phyloP scores from a whole-genome alignment of 148 eudicot genomes.

The Oxyria digyna region DNA sequence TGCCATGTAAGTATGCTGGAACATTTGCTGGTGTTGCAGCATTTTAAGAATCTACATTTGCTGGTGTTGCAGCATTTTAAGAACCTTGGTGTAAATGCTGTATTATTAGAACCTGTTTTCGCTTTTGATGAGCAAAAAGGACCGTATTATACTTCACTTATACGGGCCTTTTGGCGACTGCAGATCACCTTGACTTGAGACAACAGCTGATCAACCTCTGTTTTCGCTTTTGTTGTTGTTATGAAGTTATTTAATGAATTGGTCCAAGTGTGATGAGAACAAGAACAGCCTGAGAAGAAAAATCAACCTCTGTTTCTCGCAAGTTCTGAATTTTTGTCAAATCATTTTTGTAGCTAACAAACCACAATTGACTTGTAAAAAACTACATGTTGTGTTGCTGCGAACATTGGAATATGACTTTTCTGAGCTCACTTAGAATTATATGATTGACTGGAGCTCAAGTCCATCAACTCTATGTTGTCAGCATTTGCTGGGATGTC shows the following conservation, averaged over 20 bases:
- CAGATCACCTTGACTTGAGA: slow-evolving; percentile 24
- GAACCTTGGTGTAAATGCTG: slow-evolving; percentile 70
- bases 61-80: slow-evolving; percentile 68
- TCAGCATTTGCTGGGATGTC: no score
- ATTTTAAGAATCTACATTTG: slow-evolving; percentile 67
- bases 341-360: no score
- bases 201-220: no score
- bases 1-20: slow-evolving; percentile 44
- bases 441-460: no score
- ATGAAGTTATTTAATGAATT: no score
- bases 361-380: no score
- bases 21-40: slow-evolving; percentile 61
- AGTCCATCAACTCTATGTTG: no score
- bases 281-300: slow-evolving; percentile 69
- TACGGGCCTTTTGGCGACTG: slow-evolving; percentile 33
- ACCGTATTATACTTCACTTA: slow-evolving; percentile 78
- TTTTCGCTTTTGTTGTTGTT: no score
- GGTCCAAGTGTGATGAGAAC: slow-evolving; percentile 73
- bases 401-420: no score
- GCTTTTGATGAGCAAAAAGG: slow-evolving; percentile 48
- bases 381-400: no score
- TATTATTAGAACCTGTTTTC: slow-evolving; percentile 69
- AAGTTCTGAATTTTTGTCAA: no score
- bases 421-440: no score
- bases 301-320: slow-evolving; percentile 5